phyloP scores from a whole-genome alignment of 495 filamentous ascomycete species.

The Glonium stellatum region DNA sequence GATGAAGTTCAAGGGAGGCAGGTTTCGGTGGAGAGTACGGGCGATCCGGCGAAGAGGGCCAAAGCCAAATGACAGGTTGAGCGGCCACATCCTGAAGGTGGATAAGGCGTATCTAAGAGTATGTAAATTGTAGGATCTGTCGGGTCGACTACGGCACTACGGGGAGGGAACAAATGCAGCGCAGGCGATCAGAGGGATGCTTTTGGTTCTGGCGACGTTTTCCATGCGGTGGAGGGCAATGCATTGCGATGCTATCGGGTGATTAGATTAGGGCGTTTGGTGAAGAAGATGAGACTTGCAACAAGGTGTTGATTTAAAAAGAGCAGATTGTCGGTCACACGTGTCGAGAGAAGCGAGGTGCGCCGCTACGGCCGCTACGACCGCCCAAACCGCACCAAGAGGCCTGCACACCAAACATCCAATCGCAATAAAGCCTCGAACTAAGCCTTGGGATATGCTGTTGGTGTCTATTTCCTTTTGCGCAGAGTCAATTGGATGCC shows the following conservation, averaged over 20 bases:
- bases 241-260: not conserved
- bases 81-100: not conserved
- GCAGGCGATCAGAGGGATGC: not conserved
- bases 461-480: too few relatives aligned
- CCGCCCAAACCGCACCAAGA: too few relatives aligned
- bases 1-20: constrained; percentile 67
- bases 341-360: too few relatives aligned
- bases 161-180: not conserved
- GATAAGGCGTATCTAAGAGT: not conserved
- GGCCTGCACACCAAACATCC: too few relatives aligned
- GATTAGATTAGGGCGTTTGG: not conserved
- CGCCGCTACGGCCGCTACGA: too few relatives aligned
- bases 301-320: not conserved
- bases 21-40: constrained; percentile 19
- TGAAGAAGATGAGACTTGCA: not conserved
- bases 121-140: not conserved
- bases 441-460: too few relatives aligned
- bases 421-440: too few relatives aligned
- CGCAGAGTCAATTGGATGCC: too few relatives aligned
- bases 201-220: not conserved
- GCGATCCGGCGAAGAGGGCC: constrained; percentile 21
- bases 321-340: not conserved
- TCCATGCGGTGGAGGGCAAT: not conserved
- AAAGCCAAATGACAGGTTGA: not conserved
- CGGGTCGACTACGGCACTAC: not conserved